Evolutionary conservation across 139 green algal species (phyloP).

Genomic region (Zygnema cylindricum): DNA sequence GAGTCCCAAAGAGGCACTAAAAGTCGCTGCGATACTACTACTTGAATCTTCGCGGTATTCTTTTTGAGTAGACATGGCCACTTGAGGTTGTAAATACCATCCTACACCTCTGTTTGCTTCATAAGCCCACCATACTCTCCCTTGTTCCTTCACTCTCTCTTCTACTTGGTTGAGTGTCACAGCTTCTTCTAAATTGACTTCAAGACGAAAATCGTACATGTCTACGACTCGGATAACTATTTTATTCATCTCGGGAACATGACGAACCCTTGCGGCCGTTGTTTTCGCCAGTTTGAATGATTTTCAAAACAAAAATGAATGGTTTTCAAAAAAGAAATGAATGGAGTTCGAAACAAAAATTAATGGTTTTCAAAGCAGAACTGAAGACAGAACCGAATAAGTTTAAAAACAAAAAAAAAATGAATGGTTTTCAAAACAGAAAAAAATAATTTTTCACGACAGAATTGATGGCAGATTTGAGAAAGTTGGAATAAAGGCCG

Average conservation of each 20-base stretch:
- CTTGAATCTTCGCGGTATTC: background rate
- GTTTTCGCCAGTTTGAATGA: background rate
- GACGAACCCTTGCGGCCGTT: background rate
- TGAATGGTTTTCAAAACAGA: background rate
- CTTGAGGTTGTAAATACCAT: slow-evolving; percentile 37
- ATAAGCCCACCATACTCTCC: slow-evolving; percentile 42
- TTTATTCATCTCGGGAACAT: slow-evolving; percentile 14
- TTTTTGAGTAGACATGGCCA: background rate
- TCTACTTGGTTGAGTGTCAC: slow-evolving; percentile 40
- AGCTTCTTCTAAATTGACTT: slow-evolving; percentile 42
- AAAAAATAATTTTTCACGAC: too few species aligned
- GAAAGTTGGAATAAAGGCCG: too few species aligned
- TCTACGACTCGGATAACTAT: slow-evolving; percentile 35
- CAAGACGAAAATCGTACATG: slow-evolving; percentile 46
- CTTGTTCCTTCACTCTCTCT: slow-evolving; percentile 46
- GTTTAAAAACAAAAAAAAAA: background rate
- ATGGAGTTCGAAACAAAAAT: background rate
- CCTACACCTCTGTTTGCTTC: slow-evolving; percentile 36
- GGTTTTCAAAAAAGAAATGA: too few species aligned
- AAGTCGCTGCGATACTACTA: background rate
- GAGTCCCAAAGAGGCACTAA: background rate
- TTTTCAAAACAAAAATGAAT: background rate
- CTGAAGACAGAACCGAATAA: background rate
- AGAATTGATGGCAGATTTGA: too few species aligned
- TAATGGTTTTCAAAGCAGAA: too few species aligned